Evolutionary conservation across 2,329 filamentous ascomycete genomes (phyloP).

Genomic region (Colletotrichum scovillei): DNA sequence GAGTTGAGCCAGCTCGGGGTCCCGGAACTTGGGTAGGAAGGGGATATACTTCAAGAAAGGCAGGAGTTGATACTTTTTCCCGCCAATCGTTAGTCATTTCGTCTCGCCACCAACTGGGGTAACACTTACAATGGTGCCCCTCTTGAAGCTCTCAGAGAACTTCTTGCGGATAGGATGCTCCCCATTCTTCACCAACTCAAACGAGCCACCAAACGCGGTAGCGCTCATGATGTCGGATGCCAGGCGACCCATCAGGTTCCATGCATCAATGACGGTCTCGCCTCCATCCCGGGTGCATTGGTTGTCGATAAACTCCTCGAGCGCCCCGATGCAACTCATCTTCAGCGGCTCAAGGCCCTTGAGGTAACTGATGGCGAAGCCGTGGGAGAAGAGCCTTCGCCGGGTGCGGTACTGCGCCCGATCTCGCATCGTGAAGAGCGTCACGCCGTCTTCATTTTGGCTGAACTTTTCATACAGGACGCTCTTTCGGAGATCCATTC

Average conservation of each 20-base stretch:
- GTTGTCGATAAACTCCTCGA: not conserved
- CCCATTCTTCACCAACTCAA: not conserved
- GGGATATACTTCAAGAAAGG: constrained; percentile 11
- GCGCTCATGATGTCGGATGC: not conserved
- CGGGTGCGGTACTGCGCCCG: constrained; percentile 4
- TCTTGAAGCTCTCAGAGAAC: not conserved
- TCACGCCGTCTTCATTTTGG: not conserved
- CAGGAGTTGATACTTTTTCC: constrained; percentile 8
- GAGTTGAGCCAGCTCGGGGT: constrained; percentile 1
- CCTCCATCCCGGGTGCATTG: not conserved
- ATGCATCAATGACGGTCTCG: not conserved
- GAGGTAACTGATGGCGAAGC: not conserved
- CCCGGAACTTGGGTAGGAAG: constrained; percentile 1
- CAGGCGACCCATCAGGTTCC: not conserved
- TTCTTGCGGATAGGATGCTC: not conserved
- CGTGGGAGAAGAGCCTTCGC: not conserved
- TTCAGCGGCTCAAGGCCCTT: not conserved
- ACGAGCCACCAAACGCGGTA: not conserved
- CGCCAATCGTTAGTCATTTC: not conserved
- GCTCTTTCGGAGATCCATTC: not conserved
- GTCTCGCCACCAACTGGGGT: not conserved
- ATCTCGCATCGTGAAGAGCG: constrained; percentile 21
- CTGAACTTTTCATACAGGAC: constrained; percentile 16
- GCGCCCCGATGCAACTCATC: not conserved
- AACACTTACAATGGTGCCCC: not conserved